Conservation (phyloP, 352 stramenopile species). For the Phytophthora gonapodyides region DNA sequence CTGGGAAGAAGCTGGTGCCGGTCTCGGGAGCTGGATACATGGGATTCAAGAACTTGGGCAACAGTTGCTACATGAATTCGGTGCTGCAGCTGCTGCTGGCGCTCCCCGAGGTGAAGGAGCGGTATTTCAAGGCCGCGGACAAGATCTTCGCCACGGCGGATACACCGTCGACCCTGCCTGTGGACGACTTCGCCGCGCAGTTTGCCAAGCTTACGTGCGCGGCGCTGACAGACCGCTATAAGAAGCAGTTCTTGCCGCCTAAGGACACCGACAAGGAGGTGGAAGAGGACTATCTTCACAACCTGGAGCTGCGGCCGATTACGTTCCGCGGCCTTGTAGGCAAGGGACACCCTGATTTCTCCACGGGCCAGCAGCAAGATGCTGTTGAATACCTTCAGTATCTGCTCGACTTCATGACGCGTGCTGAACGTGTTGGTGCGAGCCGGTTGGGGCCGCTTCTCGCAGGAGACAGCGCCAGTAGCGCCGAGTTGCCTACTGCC, state of each 20-base stretch:
- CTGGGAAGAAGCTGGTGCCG: slow-evolving; percentile 91
- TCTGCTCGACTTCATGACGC: slow-evolving; percentile 93
- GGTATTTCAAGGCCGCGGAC: slow-evolving; percentile 67
- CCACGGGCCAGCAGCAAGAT: slow-evolving; percentile 97
- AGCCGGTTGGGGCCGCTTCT: slow-evolving; percentile 59
- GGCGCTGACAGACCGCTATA: slow-evolving; percentile 90
- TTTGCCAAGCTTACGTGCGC: slow-evolving; percentile 92
- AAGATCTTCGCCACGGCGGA: slow-evolving; percentile 63
- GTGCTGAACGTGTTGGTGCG: slow-evolving; percentile 70
- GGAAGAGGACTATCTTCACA: slow-evolving; percentile 48
- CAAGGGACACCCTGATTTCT: slow-evolving; percentile 96
- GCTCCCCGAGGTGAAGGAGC: slow-evolving; percentile 71
- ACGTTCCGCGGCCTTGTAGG: slow-evolving; percentile 97
- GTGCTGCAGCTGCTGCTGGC: slow-evolving; percentile 95
- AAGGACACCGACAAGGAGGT: slow-evolving; percentile 31
- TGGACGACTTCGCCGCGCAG: slow-evolving; percentile 91
- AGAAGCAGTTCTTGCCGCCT: slow-evolving; percentile 44
- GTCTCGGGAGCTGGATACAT: slow-evolving; percentile 93
- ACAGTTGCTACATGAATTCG: slow-evolving; percentile 99
- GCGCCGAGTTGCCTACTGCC: slow-evolving; percentile 63
- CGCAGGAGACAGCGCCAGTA: slow-evolving; percentile 32
- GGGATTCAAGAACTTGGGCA: slow-evolving; percentile 99
- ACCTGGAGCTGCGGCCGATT: slow-evolving; percentile 58
- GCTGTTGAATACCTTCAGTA: slow-evolving; percentile 98
- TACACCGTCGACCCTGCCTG: slow-evolving; percentile 26